phyloP scores from a whole-genome alignment of 2,329 filamentous ascomycete genomes.

The Epichloe festucae region DNA sequence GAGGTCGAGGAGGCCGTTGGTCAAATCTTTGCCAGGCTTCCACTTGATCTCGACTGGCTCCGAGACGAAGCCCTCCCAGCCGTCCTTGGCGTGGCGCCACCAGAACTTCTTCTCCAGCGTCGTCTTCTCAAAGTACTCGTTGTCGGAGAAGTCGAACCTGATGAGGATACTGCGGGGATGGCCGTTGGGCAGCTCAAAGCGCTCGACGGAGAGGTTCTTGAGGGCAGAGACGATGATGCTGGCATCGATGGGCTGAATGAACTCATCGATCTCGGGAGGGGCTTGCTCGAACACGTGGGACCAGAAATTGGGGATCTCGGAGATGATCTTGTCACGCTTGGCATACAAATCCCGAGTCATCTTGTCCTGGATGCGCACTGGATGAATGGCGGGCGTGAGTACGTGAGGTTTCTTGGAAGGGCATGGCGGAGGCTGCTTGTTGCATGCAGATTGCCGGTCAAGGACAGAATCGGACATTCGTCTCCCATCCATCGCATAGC shows the following conservation, averaged over 20 bases:
- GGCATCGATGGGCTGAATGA: constrained; percentile 71
- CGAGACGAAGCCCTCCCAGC: constrained; percentile 66
- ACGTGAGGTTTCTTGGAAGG: too few species aligned
- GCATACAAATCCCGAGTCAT: constrained; percentile 60
- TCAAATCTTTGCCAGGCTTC: constrained; percentile 73
- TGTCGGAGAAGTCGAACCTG: constrained; percentile 66
- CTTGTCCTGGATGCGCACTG: constrained; percentile 61
- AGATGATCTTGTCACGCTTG: constrained; percentile 58
- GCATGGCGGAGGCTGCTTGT: neutral
- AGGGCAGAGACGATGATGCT: constrained; percentile 58
- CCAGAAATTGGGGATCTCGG: constrained; percentile 82
- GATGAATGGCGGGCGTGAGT: neutral
- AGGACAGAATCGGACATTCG: too few species aligned
- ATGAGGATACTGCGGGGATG: constrained; percentile 72
- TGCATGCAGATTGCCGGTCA: neutral
- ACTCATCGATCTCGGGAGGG: constrained; percentile 75
- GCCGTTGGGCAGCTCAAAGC: constrained; percentile 65
- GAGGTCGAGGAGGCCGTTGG: constrained; percentile 63
- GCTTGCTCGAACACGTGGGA: constrained; percentile 82
- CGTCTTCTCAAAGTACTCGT: constrained; percentile 69
- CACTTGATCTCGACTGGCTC: constrained; percentile 82
- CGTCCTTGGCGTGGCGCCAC: constrained; percentile 57
- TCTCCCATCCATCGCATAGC: too few species aligned
- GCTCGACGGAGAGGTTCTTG: constrained; percentile 55
- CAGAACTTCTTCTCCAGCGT: constrained; percentile 86